Base-by-base conservation (phyloP, 2,329 filamentous ascomycete genomes). In the Tolypocladium tundrense region DNA sequence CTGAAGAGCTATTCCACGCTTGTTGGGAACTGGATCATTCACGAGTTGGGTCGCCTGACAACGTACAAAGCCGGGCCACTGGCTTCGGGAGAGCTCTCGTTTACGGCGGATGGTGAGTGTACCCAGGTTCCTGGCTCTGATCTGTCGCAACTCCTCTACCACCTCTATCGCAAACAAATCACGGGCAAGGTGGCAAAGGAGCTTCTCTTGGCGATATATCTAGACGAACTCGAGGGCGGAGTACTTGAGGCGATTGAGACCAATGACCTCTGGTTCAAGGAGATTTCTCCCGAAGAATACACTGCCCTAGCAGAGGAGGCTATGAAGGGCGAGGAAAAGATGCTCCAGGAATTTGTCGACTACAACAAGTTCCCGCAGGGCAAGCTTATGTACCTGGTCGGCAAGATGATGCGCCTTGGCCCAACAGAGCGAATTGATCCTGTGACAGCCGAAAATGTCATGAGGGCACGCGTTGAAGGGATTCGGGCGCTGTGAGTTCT, bases 1-100 rank as follows among this genome's bases (percentile, higher is more conserved):
- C 59, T 71, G 45, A 71, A 72, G 41, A 66, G 63, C 1, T 74
- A 77, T 57, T 77, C 79, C 11, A 71, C 75, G 5, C 70, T 85
- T 5, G 78, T 77, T 5, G 78, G 78, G 3, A 87, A 87, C 65
- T 87, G 84, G 88, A 85, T 89, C 52, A 77, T 91, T 37, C 88
- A 92, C 66, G 88, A 91, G 66, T 78, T 91, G 3, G 88, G 88
- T 9, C 85, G 86, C 1, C 72, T 91, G 13, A 84, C 82, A 14
- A 78, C 81, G 64, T 87, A 88, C 82, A 85, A 86, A 1, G 77
- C 77, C 64, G 87, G 83, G 0, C 83, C 84, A 58, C 84, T 85
- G 19, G 87, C 86, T 64, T 88, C 79, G 10, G 87, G 64, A 8
- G 61, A 59, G 24, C 66, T 63, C 11, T 61, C 58, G 6, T 75